Conservation (phyloP, 129 eudicot species). For the Pulicaria dysenterica region DNA sequence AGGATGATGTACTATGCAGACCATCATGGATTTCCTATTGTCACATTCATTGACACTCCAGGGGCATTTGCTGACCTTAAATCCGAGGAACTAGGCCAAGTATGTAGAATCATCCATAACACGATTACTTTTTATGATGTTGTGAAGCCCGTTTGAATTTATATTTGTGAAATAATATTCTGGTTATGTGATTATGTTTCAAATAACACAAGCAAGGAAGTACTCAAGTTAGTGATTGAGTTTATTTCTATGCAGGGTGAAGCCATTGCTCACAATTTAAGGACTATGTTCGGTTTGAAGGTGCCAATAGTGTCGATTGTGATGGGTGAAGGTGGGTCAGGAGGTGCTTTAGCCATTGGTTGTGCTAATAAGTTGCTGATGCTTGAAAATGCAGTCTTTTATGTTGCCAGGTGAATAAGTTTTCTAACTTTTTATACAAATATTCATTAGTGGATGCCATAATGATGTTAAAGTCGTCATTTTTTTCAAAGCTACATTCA, state of each 20-base stretch:
- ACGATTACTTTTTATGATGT: neutral
- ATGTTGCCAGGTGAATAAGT: conserved; percentile 78
- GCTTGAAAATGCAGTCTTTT: conserved; percentile 89
- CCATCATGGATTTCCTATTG: conserved; percentile 94
- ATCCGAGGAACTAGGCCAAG: conserved; percentile 86
- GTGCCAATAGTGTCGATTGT: conserved; percentile 86
- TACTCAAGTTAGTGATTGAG: conserved; percentile 14
- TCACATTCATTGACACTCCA: conserved; percentile 93
- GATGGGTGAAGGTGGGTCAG: conserved; percentile 94
- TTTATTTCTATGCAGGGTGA: conserved; percentile 62
- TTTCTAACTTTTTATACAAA: conserved; percentile 3
- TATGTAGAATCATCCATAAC: conserved; percentile 37
- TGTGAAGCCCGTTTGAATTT: too few species aligned
- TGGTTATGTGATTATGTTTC: too few species aligned
- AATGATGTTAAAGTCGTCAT: conserved; percentile 4
- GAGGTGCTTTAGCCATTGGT: conserved; percentile 87
- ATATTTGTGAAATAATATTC: too few species aligned
- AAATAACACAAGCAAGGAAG: neutral
- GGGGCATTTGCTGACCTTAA: conserved; percentile 95
- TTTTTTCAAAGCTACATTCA: neutral
- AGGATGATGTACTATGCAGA: conserved; percentile 94
- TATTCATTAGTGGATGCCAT: neutral
- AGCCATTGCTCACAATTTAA: conserved; percentile 85
- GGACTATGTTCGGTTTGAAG: conserved; percentile 83
- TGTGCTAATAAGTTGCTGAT: conserved; percentile 76